A percentile compares a stretch with the other conserved stretches of the same genome.
Evolutionary conservation across 2,329 filamentous ascomycete species (phyloP).

Genomic region (Pseudogymnoascus sp.): DNA sequence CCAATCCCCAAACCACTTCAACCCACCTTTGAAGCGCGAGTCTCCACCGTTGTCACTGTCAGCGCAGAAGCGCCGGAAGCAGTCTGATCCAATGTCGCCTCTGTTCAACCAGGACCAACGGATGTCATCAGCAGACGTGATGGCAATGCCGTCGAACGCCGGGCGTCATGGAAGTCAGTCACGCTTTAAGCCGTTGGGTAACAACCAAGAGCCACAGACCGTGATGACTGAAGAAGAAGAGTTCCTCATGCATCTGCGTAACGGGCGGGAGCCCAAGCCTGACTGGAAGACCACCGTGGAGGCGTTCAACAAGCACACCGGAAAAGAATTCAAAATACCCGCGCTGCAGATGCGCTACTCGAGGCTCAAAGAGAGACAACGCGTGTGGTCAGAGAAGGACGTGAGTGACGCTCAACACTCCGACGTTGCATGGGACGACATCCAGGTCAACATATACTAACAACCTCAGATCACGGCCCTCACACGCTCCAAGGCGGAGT

Average conservation of each 20-base stretch:
- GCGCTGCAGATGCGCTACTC: not conserved
- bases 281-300: conserved; percentile 1
- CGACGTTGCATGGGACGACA: not conserved
- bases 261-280: not conserved
- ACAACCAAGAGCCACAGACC: not conserved
- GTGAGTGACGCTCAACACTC: not conserved
- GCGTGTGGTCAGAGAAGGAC: not conserved
- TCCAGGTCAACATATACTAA: not conserved
- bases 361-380: not conserved
- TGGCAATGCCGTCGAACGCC: not conserved
- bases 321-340: not conserved
- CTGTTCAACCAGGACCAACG: not conserved
- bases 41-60: not conserved
- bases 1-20: not conserved
- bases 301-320: not conserved
- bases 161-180: not conserved
- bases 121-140: not conserved
- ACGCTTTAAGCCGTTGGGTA: not conserved
- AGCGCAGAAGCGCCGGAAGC: not conserved
- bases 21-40: not conserved
- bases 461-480: conserved; percentile 24
- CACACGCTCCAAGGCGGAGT: conserved; percentile 24
- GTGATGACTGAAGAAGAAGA: conserved; percentile 1
- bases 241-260: not conserved
- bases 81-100: not conserved